Conservation (phyloP, 2,329 filamentous ascomycete genomes). For the Phoma sp. region DNA sequence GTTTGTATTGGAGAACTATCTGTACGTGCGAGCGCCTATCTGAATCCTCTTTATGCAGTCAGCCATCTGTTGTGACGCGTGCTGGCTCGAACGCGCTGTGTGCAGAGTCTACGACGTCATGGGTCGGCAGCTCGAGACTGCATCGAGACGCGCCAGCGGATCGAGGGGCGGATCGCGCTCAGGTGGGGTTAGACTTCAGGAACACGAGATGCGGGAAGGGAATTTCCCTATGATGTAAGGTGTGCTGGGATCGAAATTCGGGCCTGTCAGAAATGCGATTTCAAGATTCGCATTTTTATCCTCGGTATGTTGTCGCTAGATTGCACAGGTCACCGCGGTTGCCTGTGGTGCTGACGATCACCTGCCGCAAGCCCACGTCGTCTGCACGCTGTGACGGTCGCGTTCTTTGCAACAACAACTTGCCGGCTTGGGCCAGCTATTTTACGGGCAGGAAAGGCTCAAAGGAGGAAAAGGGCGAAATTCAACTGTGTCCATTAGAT, state of each 20-base stretch:
- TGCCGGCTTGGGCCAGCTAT: no score
- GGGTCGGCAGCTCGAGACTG: not conserved
- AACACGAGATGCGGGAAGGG: conserved; percentile 3
- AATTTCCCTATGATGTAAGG: conserved; percentile 5
- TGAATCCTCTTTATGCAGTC: conserved; percentile 9
- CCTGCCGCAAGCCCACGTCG: no score
- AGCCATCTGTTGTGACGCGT: conserved; percentile 2
- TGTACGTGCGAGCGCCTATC: not conserved
- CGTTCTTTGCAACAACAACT: no score
- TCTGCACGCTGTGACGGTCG: no score
- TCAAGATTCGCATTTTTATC: not conserved
- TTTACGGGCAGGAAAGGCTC: no score
- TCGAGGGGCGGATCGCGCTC: conserved; percentile 1
- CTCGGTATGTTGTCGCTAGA: not conserved
- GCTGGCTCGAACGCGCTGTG: conserved; percentile 1
- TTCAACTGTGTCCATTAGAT: no score
- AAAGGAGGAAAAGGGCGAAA: no score
- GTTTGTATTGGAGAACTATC: not conserved
- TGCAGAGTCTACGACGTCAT: conserved; percentile 18
- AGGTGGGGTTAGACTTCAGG: not conserved
- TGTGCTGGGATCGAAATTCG: not conserved
- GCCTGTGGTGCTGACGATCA: no score
- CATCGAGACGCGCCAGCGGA: conserved; percentile 8
- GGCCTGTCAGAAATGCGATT: not conserved
- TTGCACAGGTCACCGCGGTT: no score